Conservation (phyloP, 306 rosid genomes). For the Prunus dulcis region DNA sequence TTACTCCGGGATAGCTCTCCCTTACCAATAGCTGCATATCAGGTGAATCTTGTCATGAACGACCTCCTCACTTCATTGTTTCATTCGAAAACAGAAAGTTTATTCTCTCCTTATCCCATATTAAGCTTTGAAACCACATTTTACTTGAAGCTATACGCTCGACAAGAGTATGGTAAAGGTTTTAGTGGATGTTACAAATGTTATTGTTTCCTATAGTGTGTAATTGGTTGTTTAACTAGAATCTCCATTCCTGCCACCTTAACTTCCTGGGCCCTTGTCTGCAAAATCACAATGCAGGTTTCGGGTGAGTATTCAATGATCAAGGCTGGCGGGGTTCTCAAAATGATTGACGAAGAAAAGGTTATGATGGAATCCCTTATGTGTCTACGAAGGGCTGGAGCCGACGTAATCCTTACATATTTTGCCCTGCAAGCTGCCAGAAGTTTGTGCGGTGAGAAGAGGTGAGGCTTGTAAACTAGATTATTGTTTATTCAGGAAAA, state of each 20-base stretch:
- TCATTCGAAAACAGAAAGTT: neutral
- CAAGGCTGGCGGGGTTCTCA: slow-evolving; percentile 80
- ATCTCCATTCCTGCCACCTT: neutral
- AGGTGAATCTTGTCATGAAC: slow-evolving; percentile 43
- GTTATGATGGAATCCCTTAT: slow-evolving; percentile 93
- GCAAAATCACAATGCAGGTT: slow-evolving; percentile 43
- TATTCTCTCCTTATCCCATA: neutral
- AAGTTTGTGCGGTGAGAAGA: slow-evolving; percentile 75
- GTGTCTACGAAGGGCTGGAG: slow-evolving; percentile 95
- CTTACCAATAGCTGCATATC: slow-evolving; percentile 92
- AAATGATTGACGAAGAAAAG: slow-evolving; percentile 88
- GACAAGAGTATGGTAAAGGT: neutral
- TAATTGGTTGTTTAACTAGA: neutral
- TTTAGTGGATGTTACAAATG: neutral
- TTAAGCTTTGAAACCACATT: neutral
- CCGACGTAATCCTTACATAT: slow-evolving; percentile 85
- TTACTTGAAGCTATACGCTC: neutral
- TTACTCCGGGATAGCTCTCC: slow-evolving; percentile 84
- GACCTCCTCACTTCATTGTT: neutral
- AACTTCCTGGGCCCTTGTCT: neutral
- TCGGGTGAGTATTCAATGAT: slow-evolving; percentile 98
- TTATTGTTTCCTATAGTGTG: neutral
- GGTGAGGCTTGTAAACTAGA: slow-evolving; percentile 32
- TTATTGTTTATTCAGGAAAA: neutral
- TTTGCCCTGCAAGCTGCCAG: slow-evolving; percentile 88